These are phyloP conservation scores for Panicum hallii DNA, from an alignment of 202 grass and related monocot genomes.

Conservation along the genomic window DNA sequence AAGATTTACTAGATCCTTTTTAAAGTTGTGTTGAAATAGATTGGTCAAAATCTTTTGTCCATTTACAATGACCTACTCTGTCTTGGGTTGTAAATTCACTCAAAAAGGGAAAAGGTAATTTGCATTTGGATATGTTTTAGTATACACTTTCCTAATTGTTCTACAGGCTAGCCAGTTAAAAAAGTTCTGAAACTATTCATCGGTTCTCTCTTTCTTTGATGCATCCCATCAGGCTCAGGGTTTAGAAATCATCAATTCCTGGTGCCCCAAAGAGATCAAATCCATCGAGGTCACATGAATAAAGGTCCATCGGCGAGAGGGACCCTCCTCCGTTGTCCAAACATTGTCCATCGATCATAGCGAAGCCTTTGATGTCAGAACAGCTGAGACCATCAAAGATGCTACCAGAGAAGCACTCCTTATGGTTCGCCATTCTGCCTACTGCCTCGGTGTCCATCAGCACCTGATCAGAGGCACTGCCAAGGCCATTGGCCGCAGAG, in stretches of 20 bases:
- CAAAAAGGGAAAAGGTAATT: not conserved
- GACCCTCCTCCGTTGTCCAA: conserved; percentile 36
- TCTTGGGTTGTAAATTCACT: not conserved
- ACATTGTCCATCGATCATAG: conserved; percentile 17
- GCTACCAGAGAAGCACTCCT: conserved; percentile 34
- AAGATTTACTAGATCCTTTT: not conserved
- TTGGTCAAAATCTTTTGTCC: not conserved
- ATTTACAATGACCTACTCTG: not conserved
- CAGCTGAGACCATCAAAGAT: conserved; percentile 33
- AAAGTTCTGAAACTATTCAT: not conserved
- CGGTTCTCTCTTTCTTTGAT: not conserved
- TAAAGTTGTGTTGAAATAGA: not conserved
- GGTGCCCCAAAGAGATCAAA: conserved; percentile 49
- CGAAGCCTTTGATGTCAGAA: conserved; percentile 38
- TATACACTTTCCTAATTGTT: conserved; percentile 2
- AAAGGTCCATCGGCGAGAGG: conserved; percentile 40
- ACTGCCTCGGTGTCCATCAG: not conserved
- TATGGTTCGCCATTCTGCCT: conserved; percentile 16
- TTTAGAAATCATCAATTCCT: conserved; percentile 43
- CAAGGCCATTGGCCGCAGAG: not conserved
- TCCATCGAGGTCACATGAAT: conserved; percentile 54
- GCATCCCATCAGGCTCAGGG: not conserved
- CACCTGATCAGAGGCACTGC: not conserved
- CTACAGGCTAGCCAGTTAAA: conserved; percentile 4
- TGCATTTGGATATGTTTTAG: conserved; percentile 4